phyloP scores from a whole-genome alignment of 129 eudicot species.

The Tanacetum coccineum region DNA sequence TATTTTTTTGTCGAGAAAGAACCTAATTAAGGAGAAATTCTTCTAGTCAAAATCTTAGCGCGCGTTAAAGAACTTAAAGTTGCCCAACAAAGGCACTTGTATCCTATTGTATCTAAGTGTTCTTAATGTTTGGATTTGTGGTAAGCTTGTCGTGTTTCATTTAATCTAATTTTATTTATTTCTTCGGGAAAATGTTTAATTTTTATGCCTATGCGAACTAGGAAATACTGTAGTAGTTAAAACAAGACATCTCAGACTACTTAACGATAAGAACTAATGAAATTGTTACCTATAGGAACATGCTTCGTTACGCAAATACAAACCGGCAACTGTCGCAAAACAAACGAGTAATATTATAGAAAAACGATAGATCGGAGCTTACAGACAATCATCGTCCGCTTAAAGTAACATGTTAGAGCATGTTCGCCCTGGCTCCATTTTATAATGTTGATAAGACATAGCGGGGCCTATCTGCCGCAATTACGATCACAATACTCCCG shows the following conservation, averaged over 20 bases:
- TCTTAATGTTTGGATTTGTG: not conserved
- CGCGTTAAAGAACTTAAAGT: constrained; percentile 17
- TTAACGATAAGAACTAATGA: no score
- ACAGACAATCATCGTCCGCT: not conserved
- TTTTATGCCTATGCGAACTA: not conserved
- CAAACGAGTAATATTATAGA: not conserved
- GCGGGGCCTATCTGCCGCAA: no score
- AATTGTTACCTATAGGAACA: no score
- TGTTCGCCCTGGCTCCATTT: no score
- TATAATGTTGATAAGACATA: no score
- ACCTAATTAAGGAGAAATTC: constrained; percentile 15
- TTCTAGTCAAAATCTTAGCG: constrained; percentile 23
- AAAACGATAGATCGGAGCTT: not conserved
- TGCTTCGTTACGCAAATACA: no score
- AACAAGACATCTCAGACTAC: not conserved
- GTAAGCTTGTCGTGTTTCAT: not conserved
- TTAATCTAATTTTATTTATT: not conserved
- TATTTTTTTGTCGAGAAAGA: not conserved
- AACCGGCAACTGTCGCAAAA: no score
- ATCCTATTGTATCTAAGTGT: constrained; percentile 17
- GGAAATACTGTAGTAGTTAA: not conserved
- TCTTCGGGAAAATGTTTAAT: not conserved
- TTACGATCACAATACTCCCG: no score
- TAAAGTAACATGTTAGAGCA: not conserved
- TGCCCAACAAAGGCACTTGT: not conserved